phyloP scores from a whole-genome alignment of 2,329 filamentous ascomycete species.

The Apiospora hydei region DNA sequence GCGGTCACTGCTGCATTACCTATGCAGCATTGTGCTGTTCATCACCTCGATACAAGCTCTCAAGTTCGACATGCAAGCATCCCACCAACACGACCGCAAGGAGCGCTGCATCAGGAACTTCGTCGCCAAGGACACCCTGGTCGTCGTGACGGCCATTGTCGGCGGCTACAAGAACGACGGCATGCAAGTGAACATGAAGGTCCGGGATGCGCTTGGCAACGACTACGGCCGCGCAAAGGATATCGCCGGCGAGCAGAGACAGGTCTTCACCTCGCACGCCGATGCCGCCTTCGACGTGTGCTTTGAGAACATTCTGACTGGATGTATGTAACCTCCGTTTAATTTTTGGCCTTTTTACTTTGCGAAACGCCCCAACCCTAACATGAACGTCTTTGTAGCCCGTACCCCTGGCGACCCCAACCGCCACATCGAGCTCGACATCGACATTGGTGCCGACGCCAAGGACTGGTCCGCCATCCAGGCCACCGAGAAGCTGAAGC shows the following conservation, averaged over 20 bases:
- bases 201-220: slow-evolving; percentile 90
- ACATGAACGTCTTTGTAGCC: background rate
- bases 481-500: slow-evolving; percentile 96
- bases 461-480: slow-evolving; percentile 98
- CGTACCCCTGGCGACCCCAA: slow-evolving; percentile 51
- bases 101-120: slow-evolving; percentile 98
- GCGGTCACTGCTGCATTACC: slow-evolving; percentile 56
- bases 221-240: slow-evolving; percentile 94
- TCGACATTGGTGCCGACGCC: slow-evolving; percentile 95
- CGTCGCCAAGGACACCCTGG: slow-evolving; percentile 87
- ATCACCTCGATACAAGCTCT: slow-evolving; percentile 69
- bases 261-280: slow-evolving; percentile 90
- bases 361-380: slow-evolving; percentile 8
- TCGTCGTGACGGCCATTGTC: slow-evolving; percentile 91
- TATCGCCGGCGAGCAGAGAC: slow-evolving; percentile 88
- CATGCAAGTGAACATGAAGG: slow-evolving; percentile 92
- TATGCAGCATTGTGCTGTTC: slow-evolving; percentile 66
- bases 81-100: slow-evolving; percentile 60
- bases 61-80: slow-evolving; percentile 90
- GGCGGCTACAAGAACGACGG: slow-evolving; percentile 90
- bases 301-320: slow-evolving; percentile 83
- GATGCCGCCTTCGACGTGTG: slow-evolving; percentile 96
- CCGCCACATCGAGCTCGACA: slow-evolving; percentile 87
- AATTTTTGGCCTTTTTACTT: too few species aligned
- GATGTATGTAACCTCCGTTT: slow-evolving; percentile 63